phyloP scores from a whole-genome alignment of 2,329 filamentous ascomycete genomes.

The Metarhizium humberi region DNA sequence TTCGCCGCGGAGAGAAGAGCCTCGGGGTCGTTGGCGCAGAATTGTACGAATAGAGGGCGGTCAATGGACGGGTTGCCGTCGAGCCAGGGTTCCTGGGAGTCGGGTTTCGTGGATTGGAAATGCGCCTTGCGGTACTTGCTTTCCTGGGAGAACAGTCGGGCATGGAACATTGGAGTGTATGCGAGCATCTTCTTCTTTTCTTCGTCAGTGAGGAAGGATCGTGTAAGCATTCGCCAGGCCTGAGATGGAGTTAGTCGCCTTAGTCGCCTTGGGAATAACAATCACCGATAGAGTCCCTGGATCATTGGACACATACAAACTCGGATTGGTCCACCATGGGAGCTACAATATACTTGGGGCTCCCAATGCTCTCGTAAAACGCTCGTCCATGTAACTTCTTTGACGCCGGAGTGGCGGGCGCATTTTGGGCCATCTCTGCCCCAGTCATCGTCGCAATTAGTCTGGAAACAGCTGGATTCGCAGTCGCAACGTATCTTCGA shows the following conservation, averaged over 20 bases:
- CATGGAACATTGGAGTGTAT: conserved; percentile 95
- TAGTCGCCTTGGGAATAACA: not conserved
- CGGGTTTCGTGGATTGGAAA: conserved; percentile 58
- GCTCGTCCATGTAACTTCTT: conserved; percentile 70
- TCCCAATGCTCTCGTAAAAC: conserved; percentile 92
- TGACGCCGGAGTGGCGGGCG: conserved; percentile 25
- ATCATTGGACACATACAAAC: conserved; percentile 56
- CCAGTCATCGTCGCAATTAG: conserved; percentile 23
- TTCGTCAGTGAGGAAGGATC: conserved; percentile 71
- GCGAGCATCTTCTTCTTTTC: conserved; percentile 61
- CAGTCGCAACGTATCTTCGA: not conserved
- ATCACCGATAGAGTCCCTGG: not conserved
- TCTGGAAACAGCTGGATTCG: conserved; percentile 5
- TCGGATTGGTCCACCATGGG: conserved; percentile 99
- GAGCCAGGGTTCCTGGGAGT: conserved; percentile 44
- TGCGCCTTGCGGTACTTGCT: conserved; percentile 67
- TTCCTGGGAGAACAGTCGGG: conserved; percentile 73
- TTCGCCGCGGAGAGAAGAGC: conserved; percentile 70
- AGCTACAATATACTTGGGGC: conserved; percentile 80
- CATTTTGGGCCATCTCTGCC: conserved; percentile 7
- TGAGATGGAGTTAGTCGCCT: conserved; percentile 23
- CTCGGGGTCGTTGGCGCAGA: conserved; percentile 84
- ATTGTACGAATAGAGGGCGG: conserved; percentile 88
- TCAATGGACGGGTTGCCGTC: conserved; percentile 83
- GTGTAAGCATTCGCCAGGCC: conserved; percentile 96